Evolutionary conservation across 108 stramenopile genomes (phyloP).

Genomic region (Pinguiococcus pyrenoidosus): DNA sequence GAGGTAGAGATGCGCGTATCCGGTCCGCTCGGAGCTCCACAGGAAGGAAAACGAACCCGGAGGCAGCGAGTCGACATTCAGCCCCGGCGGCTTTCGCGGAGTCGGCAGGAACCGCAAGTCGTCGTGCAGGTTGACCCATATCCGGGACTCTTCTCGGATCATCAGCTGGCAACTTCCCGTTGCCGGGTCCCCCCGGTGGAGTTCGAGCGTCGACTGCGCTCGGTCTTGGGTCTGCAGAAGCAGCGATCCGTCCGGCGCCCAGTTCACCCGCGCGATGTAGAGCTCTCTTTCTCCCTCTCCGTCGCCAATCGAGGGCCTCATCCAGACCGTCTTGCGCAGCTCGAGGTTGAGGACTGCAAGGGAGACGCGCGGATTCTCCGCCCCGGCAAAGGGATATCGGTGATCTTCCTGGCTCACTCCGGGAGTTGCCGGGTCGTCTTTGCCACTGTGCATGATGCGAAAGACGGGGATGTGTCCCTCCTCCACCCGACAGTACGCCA

Average conservation of each 20-base stretch:
- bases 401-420: conserved; percentile 57
- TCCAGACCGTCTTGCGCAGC: too few species aligned
- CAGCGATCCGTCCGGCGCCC: conserved; percentile 63
- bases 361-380: conserved; percentile 55
- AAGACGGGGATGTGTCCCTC: conserved; percentile 64
- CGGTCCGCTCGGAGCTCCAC: conserved; percentile 64
- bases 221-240: conserved; percentile 53
- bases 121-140: conserved; percentile 85
- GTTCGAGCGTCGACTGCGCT: conserved; percentile 49
- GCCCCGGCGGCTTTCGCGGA: conserved; percentile 2
- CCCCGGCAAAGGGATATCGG: conserved; percentile 84
- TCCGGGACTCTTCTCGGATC: conserved; percentile 50
- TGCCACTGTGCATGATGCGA: conserved; percentile 56
- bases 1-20: conserved; percentile 66
- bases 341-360: conserved; percentile 49
- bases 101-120: conserved; percentile 34
- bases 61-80: neutral
- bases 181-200: conserved; percentile 46
- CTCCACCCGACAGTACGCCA: conserved; percentile 61
- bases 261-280: conserved; percentile 65
- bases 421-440: conserved; percentile 19
- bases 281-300: conserved; percentile 15
- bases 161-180: conserved; percentile 30
- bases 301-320: too few species aligned
- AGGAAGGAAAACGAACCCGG: conserved; percentile 55